Evolutionary conservation across 192 early-diverging fungal species (phyloP).

Genomic region (Pilaira anomala): DNA sequence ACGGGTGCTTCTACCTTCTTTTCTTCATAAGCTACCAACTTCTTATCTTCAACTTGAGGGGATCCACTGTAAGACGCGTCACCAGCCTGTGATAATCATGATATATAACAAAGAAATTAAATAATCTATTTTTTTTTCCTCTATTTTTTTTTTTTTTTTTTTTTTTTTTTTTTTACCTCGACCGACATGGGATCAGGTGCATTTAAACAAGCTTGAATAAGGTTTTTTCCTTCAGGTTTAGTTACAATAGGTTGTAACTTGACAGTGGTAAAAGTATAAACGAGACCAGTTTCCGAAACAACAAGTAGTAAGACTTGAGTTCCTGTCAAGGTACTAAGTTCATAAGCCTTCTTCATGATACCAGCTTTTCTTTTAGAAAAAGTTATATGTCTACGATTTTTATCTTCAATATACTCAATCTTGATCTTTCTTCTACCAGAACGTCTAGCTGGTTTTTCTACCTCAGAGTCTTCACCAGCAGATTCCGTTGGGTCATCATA

Average conservation of each 20-base stretch:
- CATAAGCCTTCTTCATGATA: constrained; percentile 97
- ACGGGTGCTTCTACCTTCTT: constrained; percentile 16
- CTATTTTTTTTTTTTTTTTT: not conserved
- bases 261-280: constrained; percentile 92
- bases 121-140: not conserved
- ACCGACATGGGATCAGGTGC: constrained; percentile 15
- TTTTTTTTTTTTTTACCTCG: constrained; percentile 1
- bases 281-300: constrained; percentile 91
- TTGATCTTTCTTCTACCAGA: constrained; percentile 89
- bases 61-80: constrained; percentile 14
- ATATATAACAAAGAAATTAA: not conserved
- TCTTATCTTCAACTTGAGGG: constrained; percentile 2
- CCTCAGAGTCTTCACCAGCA: constrained; percentile 18
- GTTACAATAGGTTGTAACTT: constrained; percentile 91
- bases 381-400: constrained; percentile 87
- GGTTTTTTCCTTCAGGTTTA: constrained; percentile 84
- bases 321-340: constrained; percentile 89
- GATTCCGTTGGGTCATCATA: constrained; percentile 49
- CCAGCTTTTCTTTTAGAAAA: constrained; percentile 94
- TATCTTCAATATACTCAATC: constrained; percentile 94
- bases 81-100: constrained; percentile 5
- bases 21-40: constrained; percentile 8
- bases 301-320: constrained; percentile 91
- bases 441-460: constrained; percentile 57
- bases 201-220: constrained; percentile 84